Percentiles rank a stretch among this genome's conserved stretches.
Evolutionary conservation across 2,329 filamentous ascomycete genomes (phyloP).

Genomic region (Colletotrichum sidae): DNA sequence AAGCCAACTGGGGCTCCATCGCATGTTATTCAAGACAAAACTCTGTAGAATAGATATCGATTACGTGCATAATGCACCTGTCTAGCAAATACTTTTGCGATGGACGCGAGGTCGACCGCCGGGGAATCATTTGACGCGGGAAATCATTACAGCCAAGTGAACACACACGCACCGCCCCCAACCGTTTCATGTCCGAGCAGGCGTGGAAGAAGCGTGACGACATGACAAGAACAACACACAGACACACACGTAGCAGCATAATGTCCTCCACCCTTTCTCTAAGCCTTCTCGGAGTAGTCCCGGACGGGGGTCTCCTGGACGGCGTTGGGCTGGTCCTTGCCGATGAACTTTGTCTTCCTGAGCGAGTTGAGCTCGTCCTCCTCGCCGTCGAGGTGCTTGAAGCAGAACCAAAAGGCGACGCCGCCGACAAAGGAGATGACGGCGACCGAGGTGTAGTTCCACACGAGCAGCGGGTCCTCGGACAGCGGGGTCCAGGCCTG

Average conservation of each 20-base stretch:
- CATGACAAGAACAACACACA: background rate
- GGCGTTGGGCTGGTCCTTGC: slow-evolving; percentile 51
- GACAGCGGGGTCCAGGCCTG: slow-evolving; percentile 74
- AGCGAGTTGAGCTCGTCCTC: slow-evolving; percentile 78
- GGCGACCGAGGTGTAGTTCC: slow-evolving; percentile 77
- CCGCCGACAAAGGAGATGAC: slow-evolving; percentile 73
- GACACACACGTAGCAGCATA: background rate
- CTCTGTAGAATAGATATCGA: background rate
- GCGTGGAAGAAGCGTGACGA: background rate
- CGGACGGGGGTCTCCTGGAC: slow-evolving; percentile 14
- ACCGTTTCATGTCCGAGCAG: background rate
- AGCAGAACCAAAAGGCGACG: slow-evolving; percentile 75
- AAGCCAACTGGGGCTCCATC: too few species aligned
- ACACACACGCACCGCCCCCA: too few species aligned
- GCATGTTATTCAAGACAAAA: too few species aligned
- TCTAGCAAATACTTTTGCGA: slow-evolving; percentile 28
- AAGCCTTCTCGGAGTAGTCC: slow-evolving; percentile 29
- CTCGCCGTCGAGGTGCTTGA: slow-evolving; percentile 71
- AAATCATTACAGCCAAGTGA: slow-evolving; percentile 35
- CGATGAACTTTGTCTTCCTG: slow-evolving; percentile 56
- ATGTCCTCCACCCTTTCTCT: background rate
- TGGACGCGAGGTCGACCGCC: slow-evolving; percentile 23
- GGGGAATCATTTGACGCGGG: slow-evolving; percentile 37
- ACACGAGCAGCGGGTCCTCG: slow-evolving; percentile 73
- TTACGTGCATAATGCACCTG: slow-evolving; percentile 29